Percentiles rank a stretch among this genome's conserved stretches.
phyloP scores from a whole-genome alignment of 306 rosid species.

The Malus orientalis region DNA sequence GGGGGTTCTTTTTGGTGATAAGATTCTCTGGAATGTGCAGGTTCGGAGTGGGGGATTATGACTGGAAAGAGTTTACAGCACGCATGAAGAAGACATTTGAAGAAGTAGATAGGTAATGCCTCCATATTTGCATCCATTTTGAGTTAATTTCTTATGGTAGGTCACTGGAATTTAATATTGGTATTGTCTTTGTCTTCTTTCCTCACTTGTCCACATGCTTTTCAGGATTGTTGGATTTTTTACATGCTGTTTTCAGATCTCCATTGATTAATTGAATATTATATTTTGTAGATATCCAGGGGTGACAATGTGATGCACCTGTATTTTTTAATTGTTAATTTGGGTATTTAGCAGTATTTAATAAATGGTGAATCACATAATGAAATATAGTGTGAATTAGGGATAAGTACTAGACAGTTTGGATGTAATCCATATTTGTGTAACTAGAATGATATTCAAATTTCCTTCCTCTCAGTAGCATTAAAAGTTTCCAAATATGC shows the following conservation, averaged over 20 bases:
- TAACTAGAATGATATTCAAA: neutral
- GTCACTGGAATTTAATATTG: constrained; percentile 2
- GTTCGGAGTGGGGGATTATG: constrained; percentile 89
- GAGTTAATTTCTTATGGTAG: neutral
- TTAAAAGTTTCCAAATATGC: neutral
- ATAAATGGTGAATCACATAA: neutral
- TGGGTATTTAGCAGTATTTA: neutral
- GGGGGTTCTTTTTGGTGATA: neutral
- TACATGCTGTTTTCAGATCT: neutral
- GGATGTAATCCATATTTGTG: neutral
- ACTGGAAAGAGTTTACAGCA: constrained; percentile 81
- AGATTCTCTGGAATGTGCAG: constrained; percentile 35
- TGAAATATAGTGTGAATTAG: neutral
- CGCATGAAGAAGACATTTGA: constrained; percentile 91
- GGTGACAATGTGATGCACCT: neutral
- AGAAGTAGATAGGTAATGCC: constrained; percentile 71
- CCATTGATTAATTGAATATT: neutral
- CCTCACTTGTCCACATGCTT: neutral
- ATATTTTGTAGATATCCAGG: neutral
- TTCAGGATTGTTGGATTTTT: neutral
- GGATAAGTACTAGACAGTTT: neutral
- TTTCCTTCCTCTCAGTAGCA: neutral
- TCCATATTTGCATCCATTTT: constrained; percentile 5
- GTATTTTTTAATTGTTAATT: neutral
- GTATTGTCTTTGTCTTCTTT: neutral